A percentile compares a stretch with the other conserved stretches of the same genome.
These are phyloP conservation scores for Persicaria maculosa DNA, from an alignment of 148 eudicot species.

Conservation along the genomic window DNA sequence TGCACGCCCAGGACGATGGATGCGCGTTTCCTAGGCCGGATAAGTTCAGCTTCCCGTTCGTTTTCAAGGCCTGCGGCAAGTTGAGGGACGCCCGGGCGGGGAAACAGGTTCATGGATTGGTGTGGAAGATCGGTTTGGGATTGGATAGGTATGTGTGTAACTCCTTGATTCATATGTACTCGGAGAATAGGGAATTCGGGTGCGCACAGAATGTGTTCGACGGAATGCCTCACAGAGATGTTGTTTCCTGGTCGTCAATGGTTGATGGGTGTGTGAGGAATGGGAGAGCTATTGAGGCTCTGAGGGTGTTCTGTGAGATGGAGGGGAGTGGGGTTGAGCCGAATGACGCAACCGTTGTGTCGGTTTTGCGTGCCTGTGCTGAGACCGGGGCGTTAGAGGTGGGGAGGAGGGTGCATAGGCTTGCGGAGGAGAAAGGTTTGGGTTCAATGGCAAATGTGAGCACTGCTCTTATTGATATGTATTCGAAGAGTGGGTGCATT, in stretches of 20 bases:
- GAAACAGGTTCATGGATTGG: slow-evolving; percentile 32
- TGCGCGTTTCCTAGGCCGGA: slow-evolving; percentile 26
- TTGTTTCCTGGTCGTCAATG: slow-evolving; percentile 42
- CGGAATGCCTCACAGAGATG: slow-evolving; percentile 37
- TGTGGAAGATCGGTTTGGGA: slow-evolving; percentile 27
- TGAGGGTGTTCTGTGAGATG: slow-evolving; percentile 31
- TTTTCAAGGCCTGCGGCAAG: slow-evolving; percentile 33
- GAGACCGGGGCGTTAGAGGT: slow-evolving; percentile 29
- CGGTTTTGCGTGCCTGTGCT: slow-evolving; percentile 32
- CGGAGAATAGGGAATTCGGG: slow-evolving; percentile 19
- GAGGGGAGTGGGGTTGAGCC: slow-evolving; percentile 20
- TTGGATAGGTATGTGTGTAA: slow-evolving; percentile 31
- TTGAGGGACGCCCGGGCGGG: slow-evolving; percentile 28
- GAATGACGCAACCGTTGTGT: slow-evolving; percentile 34
- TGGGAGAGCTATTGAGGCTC: slow-evolving; percentile 30
- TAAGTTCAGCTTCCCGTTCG: slow-evolving; percentile 41
- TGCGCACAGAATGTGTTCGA: slow-evolving; percentile 39
- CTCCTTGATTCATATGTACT: slow-evolving; percentile 38
- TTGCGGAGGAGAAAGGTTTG: slow-evolving; percentile 16
- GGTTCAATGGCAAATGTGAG: slow-evolving; percentile 18
- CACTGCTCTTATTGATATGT: slow-evolving; percentile 41
- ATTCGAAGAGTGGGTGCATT: slow-evolving; percentile 42
- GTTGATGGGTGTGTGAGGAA: slow-evolving; percentile 49
- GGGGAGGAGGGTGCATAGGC: slow-evolving; percentile 27
- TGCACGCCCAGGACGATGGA: slow-evolving; percentile 31